Base-by-base conservation (phyloP, 768 basidiomycete genomes). In the Russula lepida region DNA sequence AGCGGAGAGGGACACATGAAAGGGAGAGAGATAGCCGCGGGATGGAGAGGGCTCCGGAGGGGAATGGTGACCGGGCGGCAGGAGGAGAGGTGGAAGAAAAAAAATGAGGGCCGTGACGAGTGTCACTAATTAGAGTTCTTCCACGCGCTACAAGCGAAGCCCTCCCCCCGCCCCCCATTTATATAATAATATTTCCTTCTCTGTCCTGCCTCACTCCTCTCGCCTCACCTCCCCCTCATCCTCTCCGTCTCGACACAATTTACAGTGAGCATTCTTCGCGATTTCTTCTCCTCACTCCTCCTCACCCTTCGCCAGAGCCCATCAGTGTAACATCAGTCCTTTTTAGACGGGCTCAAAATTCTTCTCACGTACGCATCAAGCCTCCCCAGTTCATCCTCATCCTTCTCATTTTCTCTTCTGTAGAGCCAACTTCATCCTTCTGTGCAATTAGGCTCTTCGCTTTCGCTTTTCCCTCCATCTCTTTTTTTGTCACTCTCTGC, bases 311-410 rank as follows among this genome's bases (percentile, higher is more conserved):
- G 25, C 21, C 25, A 15, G 32, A 59, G 80, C 77, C 76, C 73
- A 70, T 75, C 77, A 79, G 82, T 91, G 88, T 91, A 91, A 71
- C 84, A 89, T 78, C 87, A 89, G 76, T 83, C 80, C 81, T 78
- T 80, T 78, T 69, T 84, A 84, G 84, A 86, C 83, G 79, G 83
- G 82, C 83, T 80, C 78, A 82, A 84, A 84, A 79, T 81, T 63
- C 80, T 79, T 81, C 81, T 84, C 77, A 84, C 86, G 85, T 75
- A 60, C n/a, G 25, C 54, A 54, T 67, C 68, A 62, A 62, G 58
- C 66, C 37, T 49, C 57, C 39, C 57, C 69, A 25, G 19, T 48
- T 66, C 67, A 62, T 43, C 64, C 50, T 64, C 67, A 63, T 41
- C 64, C 52, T 50, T 65, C 69, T 68, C 66, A 57, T 58, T 54